Percentiles rank a stretch among this genome's conserved stretches.
phyloP scores from a whole-genome alignment of 768 basidiomycete species.

The Serendipita sp. region DNA sequence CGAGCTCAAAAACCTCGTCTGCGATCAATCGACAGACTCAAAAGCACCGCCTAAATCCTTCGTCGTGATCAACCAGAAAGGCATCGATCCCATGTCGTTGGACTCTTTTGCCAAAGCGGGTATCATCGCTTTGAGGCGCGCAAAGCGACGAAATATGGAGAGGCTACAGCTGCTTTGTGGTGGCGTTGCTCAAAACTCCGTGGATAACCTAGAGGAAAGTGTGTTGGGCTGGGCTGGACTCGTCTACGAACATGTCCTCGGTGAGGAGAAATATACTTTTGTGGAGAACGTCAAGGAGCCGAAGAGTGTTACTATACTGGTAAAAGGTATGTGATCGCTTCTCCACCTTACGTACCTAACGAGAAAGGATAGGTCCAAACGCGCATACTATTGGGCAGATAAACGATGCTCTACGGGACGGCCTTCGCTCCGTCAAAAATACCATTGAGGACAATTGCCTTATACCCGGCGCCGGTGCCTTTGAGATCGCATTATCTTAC shows the following conservation, averaged over 20 bases:
- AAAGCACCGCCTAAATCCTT: slow-evolving; percentile 73
- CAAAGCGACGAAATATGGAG: slow-evolving; percentile 99
- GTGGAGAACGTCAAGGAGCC: slow-evolving; percentile 93
- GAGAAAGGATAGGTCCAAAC: slow-evolving; percentile 48
- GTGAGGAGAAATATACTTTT: slow-evolving; percentile 98
- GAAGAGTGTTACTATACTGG: slow-evolving; percentile 85
- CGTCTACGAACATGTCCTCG: slow-evolving; percentile 96
- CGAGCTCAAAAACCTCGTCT: slow-evolving; percentile 89
- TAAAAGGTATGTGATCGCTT: slow-evolving; percentile 45
- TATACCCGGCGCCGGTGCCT: slow-evolving; percentile 94
- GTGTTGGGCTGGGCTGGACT: slow-evolving; percentile 94
- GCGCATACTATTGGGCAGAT: slow-evolving; percentile 91
- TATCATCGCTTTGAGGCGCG: slow-evolving; percentile 83
- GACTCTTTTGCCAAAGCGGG: slow-evolving; percentile 95
- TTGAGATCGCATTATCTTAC: slow-evolving; percentile 82
- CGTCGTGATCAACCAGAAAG: slow-evolving; percentile 96
- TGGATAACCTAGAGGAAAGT: slow-evolving; percentile 85
- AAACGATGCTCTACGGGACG: slow-evolving; percentile 95
- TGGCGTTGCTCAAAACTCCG: slow-evolving; percentile 92
- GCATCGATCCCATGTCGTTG: slow-evolving; percentile 92
- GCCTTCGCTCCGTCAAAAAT: slow-evolving; percentile 91
- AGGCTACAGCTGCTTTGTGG: slow-evolving; percentile 91
- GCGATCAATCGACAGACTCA: slow-evolving; percentile 77
- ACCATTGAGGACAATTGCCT: slow-evolving; percentile 79
- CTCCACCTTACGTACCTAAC: neutral